Percentiles rank a stretch among this genome's conserved stretches.
phyloP scores from a whole-genome alignment of 345 rosid genomes.

The Hibiscus tridactylites region DNA sequence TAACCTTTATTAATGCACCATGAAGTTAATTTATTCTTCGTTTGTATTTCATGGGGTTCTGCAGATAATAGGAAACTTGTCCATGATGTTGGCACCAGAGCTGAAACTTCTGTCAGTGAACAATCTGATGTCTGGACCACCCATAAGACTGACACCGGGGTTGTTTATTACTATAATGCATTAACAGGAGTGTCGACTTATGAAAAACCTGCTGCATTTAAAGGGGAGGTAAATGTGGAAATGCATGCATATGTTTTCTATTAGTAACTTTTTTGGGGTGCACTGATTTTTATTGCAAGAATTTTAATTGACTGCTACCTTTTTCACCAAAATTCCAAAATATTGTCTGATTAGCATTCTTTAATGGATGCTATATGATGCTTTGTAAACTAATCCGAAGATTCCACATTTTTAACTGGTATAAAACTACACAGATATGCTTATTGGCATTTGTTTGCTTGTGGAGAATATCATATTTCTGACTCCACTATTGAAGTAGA shows the following conservation, averaged over 20 bases:
- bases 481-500: neutral
- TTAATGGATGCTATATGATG: neutral
- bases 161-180: conserved; percentile 82
- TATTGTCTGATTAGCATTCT: neutral
- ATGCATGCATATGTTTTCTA: conserved; percentile 11
- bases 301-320: neutral
- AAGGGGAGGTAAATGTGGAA: conserved; percentile 53
- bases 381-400: neutral
- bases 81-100: conserved; percentile 30
- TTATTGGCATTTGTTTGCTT: neutral
- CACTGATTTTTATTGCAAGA: neutral
- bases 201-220: conserved; percentile 75
- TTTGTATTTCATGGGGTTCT: conserved; percentile 20
- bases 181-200: conserved; percentile 84
- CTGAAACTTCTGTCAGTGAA: conserved; percentile 28
- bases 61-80: conserved; percentile 49
- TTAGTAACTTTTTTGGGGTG: neutral
- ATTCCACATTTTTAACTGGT: neutral
- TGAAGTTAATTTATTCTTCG: conserved; percentile 32
- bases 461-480: neutral
- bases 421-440: neutral
- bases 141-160: conserved; percentile 75
- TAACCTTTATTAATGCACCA: conserved; percentile 30
- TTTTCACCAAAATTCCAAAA: neutral
- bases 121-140: conserved; percentile 81